Conservation (phyloP, 768 basidiomycete genomes). For the Mycena rebaudengoi region DNA sequence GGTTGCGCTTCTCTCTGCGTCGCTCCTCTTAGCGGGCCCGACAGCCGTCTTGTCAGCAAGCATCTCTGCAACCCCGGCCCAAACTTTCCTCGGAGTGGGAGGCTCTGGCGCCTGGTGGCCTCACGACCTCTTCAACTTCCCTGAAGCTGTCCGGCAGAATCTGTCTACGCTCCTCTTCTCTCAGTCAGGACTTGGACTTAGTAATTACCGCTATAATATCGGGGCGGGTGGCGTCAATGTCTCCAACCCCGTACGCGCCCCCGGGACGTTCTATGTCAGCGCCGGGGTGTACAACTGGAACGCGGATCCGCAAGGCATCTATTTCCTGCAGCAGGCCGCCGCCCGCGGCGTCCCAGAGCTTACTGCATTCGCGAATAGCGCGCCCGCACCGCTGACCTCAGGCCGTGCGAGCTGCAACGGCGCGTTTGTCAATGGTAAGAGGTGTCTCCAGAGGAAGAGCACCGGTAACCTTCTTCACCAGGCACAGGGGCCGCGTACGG, state of each 20-base stretch:
- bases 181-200: slow-evolving; percentile 46
- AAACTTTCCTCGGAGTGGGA: slow-evolving; percentile 50
- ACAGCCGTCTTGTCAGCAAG: slow-evolving; percentile 20
- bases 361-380: slow-evolving; percentile 54
- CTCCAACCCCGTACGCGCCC: slow-evolving; percentile 46
- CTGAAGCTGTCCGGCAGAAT: slow-evolving; percentile 48
- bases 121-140: slow-evolving; percentile 50
- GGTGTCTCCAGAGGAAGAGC: not conserved
- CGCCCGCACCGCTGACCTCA: slow-evolving; percentile 45
- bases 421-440: slow-evolving; percentile 40
- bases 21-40: not conserved
- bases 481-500: slow-evolving; percentile 49
- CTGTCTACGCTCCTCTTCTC: slow-evolving; percentile 51
- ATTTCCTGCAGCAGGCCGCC: slow-evolving; percentile 50
- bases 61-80: slow-evolving; percentile 40
- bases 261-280: slow-evolving; percentile 47
- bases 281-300: slow-evolving; percentile 50
- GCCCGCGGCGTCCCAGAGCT: slow-evolving; percentile 44
- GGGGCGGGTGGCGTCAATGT: slow-evolving; percentile 54
- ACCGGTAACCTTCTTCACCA: not conserved
- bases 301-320: slow-evolving; percentile 49
- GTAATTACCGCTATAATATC: slow-evolving; percentile 52
- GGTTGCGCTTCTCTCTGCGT: not conserved
- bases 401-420: slow-evolving; percentile 46
- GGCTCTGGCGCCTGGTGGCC: slow-evolving; percentile 60